Base-by-base conservation (phyloP, 306 rosid species). In the Ceratonia siliqua region DNA sequence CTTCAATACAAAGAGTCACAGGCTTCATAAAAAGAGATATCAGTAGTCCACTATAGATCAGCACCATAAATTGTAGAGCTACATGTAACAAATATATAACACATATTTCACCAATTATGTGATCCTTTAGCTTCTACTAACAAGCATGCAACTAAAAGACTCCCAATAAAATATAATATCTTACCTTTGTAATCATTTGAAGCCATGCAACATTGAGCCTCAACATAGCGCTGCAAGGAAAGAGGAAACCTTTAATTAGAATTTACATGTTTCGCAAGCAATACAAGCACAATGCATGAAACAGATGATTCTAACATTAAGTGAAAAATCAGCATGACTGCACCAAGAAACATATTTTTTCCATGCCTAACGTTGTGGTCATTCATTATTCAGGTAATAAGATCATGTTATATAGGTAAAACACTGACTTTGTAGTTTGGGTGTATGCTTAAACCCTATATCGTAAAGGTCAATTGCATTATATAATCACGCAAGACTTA, bases 141-240 rank as follows among this genome's bases (percentile, higher is more conserved):
- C 20, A 78, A 69, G 17, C 52, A 42, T 57, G 35, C 67, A 58
- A 70, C 39, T 48, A 68, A 15, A 71, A 46, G 58, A 65, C 36
- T 54, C 59, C 67, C 7, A 45, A 61, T 61, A 62, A 52, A 53
- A 81, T 38, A 24, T 20, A 66, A 74, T 42, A 78, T 17, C 80
- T 84, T 83, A 95, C 99, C 99, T 87, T 87, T 95, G 79, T 92
- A 95, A 83, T 92, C 97, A 76, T 95, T 95, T 72, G 93, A 85
- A 65, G 97, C 93, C 54, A 95, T 72, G 76, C 90, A 90, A 80
- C 99, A 95, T 61, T 92, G 99, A 80, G 98, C 98, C 86, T 95
- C 99, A 66, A 92, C 96, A 74, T 95, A 95, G 27, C 99, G 92
- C 99, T 95, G 85, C 86, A 85, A 48, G 45, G 18, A 85, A 49